Base-by-base conservation (phyloP, 148 eudicot species). In the Vaccinium darrowii region DNA sequence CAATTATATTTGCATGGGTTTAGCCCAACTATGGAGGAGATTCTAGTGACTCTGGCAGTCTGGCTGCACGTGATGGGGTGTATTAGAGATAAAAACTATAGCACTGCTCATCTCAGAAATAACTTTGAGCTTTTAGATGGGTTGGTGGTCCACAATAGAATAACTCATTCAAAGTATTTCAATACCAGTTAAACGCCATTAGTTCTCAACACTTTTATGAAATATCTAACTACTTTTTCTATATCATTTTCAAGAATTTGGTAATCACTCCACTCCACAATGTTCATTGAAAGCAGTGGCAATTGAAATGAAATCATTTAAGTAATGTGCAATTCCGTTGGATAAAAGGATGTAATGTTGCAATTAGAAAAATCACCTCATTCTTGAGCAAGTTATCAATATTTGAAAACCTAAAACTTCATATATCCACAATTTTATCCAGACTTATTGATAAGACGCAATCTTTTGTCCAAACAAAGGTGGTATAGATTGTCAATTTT, bases 191-290 rank as follows among this genome's bases (percentile, higher is more conserved):
- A 21, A 80, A 80, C 39, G 19, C 3, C 36, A 4, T 13, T 36
- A 4, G 18, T 80, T 21, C 54, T 58, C 54, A 60, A 43, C 12
- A 21, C 69, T n/a, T 81, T 4, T 49, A 81, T 33, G 51, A 63
- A 21, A 57, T 49, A 49, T 49, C 76, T 25, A 0, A 19, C 65
- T 58, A 81, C 19, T 63, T 25, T 25, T 2, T 21, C 63, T 0
- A 12, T 67, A 49, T 49, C 36, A 65, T 49, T 50, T 65, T 65
- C 58, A 49, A 63, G 76, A 63, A 65, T 81, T 81, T 63, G 43
- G 43, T 39, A 21, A 50, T 65, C 21, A 1, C 76, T 30, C 27
- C 52, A 21, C n/a, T 36, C 54, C 7, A 10, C 53, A 81, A 36
- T 25, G 60, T 19, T 21, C 69, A 19, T 58, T 53, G 19, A 36